Evolutionary conservation across 352 stramenopile species (phyloP), one percentile per base, ranked within the genome.

Genomic region (Pythium oligandrum): DNA sequence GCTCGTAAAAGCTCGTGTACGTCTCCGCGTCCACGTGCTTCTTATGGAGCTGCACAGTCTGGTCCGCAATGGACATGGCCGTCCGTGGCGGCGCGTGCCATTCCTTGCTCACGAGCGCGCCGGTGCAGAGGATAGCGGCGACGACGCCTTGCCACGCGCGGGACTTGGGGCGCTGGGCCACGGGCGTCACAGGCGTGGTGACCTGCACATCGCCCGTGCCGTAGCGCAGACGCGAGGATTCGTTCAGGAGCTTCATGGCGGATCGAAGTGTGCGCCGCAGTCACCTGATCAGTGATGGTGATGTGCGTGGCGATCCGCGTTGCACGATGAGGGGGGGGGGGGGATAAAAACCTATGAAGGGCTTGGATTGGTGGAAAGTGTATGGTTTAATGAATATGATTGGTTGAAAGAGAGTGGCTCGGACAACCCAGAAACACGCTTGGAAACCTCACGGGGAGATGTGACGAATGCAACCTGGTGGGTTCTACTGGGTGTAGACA

Each of bases 1-100:
- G 52, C 32, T 64, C 55, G 43, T 72, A 71, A 63, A 87, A 88
- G 1, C 64, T 69, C n/a, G 57, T 52, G 45, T 78, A 69, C n/a
- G 36, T 63, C 51, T 0, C 45, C 30, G 46, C 46, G 11, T 51
- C 17, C 17, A 6, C 46, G 32, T 38, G 8, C 6, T 17, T 12
- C 9, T 17, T 38, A 26, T 35, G 17, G 46, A n/a, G 9, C 8
- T 6, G 5, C 43, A 35, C 51, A 47, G 33, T 55, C 35, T n/a
- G 30, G 34, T 7, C 40, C 39, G 35, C 51, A 36, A 39, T 35
- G 35, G 31, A 54, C 37, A 17, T 46, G 31, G 38, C 7, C n/a
- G 26, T 12, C 6, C 8, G 43, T 31, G 31, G 26, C 8, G 57
- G 47, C 26, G 58, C 51, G 37, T 57, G 52, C 51, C 51, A 65